These are phyloP conservation scores for Danielozyma ontarioensis DNA, from an alignment of 805 yeast species.

Conservation along the genomic window DNA sequence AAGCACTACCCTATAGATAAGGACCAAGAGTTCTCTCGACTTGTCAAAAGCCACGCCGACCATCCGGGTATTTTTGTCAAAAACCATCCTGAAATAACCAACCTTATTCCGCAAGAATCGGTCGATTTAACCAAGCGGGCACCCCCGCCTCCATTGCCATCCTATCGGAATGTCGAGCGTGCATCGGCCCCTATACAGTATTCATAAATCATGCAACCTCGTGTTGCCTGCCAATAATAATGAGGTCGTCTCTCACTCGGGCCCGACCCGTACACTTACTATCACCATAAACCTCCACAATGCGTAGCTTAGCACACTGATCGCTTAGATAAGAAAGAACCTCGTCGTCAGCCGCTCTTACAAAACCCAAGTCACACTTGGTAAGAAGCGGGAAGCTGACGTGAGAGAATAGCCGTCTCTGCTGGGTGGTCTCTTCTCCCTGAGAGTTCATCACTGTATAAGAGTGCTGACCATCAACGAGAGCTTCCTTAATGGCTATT, in stretches of 20 bases:
- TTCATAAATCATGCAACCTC: conserved; percentile 14
- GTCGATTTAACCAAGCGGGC: conserved; percentile 19
- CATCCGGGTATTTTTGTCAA: conserved; percentile 34
- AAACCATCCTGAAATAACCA: conserved; percentile 30
- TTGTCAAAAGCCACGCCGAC: conserved; percentile 17
- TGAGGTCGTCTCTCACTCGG: conserved; percentile 46
- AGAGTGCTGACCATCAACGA: conserved; percentile 5
- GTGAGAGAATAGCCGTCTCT: conserved; percentile 10
- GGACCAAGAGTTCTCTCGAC: conserved; percentile 17
- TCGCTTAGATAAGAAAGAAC: conserved; percentile 53
- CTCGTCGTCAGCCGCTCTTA: conserved; percentile 67
- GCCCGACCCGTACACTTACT: conserved; percentile 61
- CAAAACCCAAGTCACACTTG: conserved; percentile 73
- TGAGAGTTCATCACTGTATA: conserved; percentile 5
- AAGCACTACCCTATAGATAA: conserved; percentile 2
- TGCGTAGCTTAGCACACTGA: conserved; percentile 55
- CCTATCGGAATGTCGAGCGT: conserved; percentile 61
- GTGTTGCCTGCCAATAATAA: conserved; percentile 65
- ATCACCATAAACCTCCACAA: conserved; percentile 78
- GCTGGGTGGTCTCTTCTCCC: conserved; percentile 4
- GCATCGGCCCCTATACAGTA: conserved; percentile 46
- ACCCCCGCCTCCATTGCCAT: conserved; percentile 40
- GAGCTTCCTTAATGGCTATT: conserved; percentile 14
- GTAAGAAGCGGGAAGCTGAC: conserved; percentile 53
- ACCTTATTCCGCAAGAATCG: conserved; percentile 14